phyloP scores from a whole-genome alignment of 2,329 filamentous ascomycete species.

The Orbilia oligospora region DNA sequence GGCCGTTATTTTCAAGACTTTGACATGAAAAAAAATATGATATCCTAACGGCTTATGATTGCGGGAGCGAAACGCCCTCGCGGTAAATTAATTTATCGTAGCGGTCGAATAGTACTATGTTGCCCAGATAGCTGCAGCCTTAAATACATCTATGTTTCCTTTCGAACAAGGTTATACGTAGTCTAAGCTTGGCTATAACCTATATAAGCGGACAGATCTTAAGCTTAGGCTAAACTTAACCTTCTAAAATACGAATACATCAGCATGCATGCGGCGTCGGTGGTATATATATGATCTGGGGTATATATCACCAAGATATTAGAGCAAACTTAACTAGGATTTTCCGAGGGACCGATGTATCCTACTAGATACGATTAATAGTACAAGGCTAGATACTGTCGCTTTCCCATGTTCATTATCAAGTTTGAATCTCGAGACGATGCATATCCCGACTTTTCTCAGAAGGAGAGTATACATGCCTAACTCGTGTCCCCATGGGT shows the following conservation, averaged over 20 bases:
- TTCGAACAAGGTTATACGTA: background rate
- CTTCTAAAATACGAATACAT: background rate
- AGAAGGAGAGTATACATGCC: background rate
- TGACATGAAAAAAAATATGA: background rate
- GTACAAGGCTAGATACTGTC: background rate
- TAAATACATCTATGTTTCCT: background rate
- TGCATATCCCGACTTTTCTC: background rate
- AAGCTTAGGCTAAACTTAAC: background rate
- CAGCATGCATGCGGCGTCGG: background rate
- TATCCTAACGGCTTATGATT: background rate
- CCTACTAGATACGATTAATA: background rate
- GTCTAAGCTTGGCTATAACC: background rate
- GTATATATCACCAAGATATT: constrained; percentile 1
- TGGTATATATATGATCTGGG: background rate
- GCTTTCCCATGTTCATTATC: background rate
- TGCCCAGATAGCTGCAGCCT: background rate
- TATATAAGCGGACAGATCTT: too few species aligned
- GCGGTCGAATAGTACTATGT: background rate
- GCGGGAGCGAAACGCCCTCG: background rate
- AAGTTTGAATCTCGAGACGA: background rate
- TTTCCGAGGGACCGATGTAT: constrained; percentile 2
- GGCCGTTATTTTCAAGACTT: background rate
- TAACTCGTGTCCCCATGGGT: background rate
- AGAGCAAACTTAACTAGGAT: background rate
- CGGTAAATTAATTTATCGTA: background rate